Evolutionary conservation across 2,329 filamentous ascomycete genomes (phyloP), one percentile per base, ranked within the genome.

Genomic region (Calonectria fujianensis): DNA sequence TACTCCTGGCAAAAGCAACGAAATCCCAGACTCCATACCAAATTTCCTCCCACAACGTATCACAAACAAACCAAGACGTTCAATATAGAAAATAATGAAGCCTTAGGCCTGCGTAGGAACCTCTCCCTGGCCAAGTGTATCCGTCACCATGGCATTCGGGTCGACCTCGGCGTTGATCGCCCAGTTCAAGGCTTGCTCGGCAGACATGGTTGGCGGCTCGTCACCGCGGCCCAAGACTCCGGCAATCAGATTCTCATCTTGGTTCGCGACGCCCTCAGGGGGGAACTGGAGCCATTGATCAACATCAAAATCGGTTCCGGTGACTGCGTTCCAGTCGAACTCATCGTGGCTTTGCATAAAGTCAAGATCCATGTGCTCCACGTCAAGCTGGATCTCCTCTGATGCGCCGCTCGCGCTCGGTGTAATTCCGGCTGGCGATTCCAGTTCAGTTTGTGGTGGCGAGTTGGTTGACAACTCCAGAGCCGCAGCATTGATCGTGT

Each of bases 201-300:
- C 80, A 18, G 81, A 76, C 77, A 81, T 81, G 31, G 79, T 82
- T n/a, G 77, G 78, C 14, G 77, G 77, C 45, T 81, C 79, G 4
- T 80, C 79, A 32, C 76, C 75, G 29, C 75, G 74, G 9, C 79
- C 79, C 67, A 86, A 83, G 31, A 86, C 79, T 8, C 81, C 82
- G 9, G 81, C 80, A 77, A 85, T 83, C 59, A 86, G 78, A 31
- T 82, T 82, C 32, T 86, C 85, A n/a, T 85, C 86, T 10, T 81
- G 79, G 45, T 82, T 83, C 73, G 84, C 86, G 14, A 85, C 85
- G 9, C 86, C 88, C 65, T 91, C 90, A 2, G 86, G 86, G 8
- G 89, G 90, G 75, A 91, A 92, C 74, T 91, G 88, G 29, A 92
- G 85, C 89, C 89, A 92, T 78, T 91, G 89, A 72, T 91, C 89